A percentile compares a stretch with the other conserved stretches of the same genome.
phyloP scores from a whole-genome alignment of 1,284 basidiomycete species.

The Ganoderma resinaceum region DNA sequence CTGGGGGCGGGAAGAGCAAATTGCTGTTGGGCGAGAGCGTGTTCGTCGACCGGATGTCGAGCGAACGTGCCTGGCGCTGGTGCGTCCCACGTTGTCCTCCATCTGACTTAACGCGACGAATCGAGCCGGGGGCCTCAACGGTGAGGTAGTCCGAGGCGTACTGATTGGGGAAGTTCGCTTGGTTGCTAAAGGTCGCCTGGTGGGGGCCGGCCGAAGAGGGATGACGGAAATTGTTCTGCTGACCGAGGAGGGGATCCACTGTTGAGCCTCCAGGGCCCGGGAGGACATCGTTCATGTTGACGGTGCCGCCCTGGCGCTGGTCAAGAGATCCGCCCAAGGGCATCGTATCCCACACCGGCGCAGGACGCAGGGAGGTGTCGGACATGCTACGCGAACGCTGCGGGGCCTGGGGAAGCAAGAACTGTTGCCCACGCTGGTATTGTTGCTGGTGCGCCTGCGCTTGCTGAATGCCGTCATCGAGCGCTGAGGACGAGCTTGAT shows the following conservation, averaged over 20 bases:
- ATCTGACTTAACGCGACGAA: constrained; percentile 57
- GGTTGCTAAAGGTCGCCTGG: constrained; percentile 41
- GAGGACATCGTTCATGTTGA: constrained; percentile 57
- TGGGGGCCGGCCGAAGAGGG: constrained; percentile 41
- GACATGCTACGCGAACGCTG: constrained; percentile 58
- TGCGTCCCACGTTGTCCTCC: constrained; percentile 40
- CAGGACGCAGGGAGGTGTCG: constrained; percentile 63
- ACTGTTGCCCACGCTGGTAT: constrained; percentile 35
- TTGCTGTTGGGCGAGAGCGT: constrained; percentile 26
- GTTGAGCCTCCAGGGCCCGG: constrained; percentile 40
- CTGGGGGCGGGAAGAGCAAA: constrained; percentile 44
- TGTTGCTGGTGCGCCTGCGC: constrained; percentile 27
- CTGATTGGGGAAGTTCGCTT: constrained; percentile 35
- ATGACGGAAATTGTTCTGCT: constrained; percentile 29
- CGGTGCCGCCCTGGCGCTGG: constrained; percentile 42
- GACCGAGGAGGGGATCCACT: constrained; percentile 33
- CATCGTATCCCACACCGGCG: constrained; percentile 55
- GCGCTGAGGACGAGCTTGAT: constrained; percentile 34
- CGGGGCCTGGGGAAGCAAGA: constrained; percentile 44
- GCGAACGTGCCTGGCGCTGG: constrained; percentile 36
- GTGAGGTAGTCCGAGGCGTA: constrained; percentile 50
- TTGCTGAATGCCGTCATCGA: constrained; percentile 31
- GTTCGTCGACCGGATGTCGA: constrained; percentile 35
- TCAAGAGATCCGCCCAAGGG: constrained; percentile 42
- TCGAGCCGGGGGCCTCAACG: constrained; percentile 46